Percentiles rank a stretch among this genome's conserved stretches.
Evolutionary conservation across 2,329 filamentous ascomycete genomes (phyloP).

Genomic region (Claviceps citrina): DNA sequence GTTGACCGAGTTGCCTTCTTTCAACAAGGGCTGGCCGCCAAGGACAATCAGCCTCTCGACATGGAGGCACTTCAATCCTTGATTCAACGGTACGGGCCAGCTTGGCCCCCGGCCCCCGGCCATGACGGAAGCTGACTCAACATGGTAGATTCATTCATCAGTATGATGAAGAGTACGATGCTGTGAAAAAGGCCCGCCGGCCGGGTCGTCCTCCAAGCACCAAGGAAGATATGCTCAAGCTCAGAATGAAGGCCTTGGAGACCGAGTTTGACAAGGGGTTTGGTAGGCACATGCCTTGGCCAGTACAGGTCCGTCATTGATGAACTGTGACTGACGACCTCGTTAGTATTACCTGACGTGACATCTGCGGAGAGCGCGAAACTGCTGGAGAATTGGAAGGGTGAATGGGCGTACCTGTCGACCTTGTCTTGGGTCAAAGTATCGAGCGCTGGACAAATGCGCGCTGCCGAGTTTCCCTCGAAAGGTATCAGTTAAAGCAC

Average conservation of each 20-base stretch:
- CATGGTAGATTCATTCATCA: constrained; percentile 44
- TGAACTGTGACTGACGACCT: constrained; percentile 6
- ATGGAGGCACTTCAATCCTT: constrained; percentile 43
- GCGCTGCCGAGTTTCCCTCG: constrained; percentile 66
- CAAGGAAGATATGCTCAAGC: constrained; percentile 61
- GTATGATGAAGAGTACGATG: constrained; percentile 53
- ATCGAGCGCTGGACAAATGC: constrained; percentile 45
- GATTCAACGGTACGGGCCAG: constrained; percentile 39
- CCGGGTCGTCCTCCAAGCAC: constrained; percentile 65
- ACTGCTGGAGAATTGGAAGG: constrained; percentile 60
- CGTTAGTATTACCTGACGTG: constrained; percentile 57
- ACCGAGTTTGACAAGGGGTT: constrained; percentile 76
- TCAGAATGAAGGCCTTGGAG: constrained; percentile 53
- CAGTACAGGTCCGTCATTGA: neutral
- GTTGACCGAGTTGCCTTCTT: constrained; percentile 43
- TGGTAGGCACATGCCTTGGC: constrained; percentile 33
- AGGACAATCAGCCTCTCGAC: constrained; percentile 31
- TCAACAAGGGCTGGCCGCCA: constrained; percentile 45
- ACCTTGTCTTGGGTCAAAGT: constrained; percentile 66
- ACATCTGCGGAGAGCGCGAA: constrained; percentile 48
- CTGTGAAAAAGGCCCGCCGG: constrained; percentile 52
- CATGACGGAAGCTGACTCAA: constrained; percentile 13
- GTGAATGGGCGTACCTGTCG: constrained; percentile 66
- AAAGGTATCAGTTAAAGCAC: constrained; percentile 15
- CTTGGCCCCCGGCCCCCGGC: neutral